These are phyloP conservation scores for Benincasa hispida DNA, from an alignment of 306 rosid species.

Conservation along the genomic window DNA sequence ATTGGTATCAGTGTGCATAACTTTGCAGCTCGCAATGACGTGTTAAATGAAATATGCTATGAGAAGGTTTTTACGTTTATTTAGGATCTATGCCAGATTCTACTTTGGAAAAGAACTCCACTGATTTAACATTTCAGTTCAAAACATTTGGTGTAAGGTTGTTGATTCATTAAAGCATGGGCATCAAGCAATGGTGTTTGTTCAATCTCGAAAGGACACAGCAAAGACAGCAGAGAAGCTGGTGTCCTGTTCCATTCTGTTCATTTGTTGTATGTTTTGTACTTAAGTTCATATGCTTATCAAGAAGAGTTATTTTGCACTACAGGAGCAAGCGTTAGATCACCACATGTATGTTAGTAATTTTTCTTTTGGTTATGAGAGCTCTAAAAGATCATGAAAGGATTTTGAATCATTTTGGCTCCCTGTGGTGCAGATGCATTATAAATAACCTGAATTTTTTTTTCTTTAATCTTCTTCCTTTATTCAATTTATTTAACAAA, in stretches of 20 bases:
- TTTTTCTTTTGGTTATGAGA: too few species aligned
- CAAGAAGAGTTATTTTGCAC: too few species aligned
- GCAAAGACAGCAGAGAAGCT: slow-evolving; percentile 81
- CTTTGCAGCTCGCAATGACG: slow-evolving; percentile 71
- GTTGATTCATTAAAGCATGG: slow-evolving; percentile 81
- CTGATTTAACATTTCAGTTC: slow-evolving; percentile 8
- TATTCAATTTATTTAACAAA: not conserved
- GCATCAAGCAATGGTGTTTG: slow-evolving; percentile 95
- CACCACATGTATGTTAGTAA: too few species aligned
- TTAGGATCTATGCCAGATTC: slow-evolving; percentile 14
- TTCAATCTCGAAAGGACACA: slow-evolving; percentile 92
- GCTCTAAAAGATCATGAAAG: too few species aligned
- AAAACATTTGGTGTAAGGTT: slow-evolving; percentile 34
- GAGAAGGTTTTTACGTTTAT: slow-evolving; percentile 47
- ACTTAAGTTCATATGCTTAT: too few species aligned
- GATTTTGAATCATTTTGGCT: not conserved
- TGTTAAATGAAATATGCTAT: slow-evolving; percentile 85
- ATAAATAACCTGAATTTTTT: not conserved
- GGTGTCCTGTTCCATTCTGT: slow-evolving; percentile 27
- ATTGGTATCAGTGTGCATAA: slow-evolving; percentile 84
- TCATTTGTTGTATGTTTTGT: slow-evolving; percentile 8
- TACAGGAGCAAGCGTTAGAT: too few species aligned
- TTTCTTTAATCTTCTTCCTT: not conserved
- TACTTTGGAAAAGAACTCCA: slow-evolving; percentile 9
- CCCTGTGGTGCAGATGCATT: not conserved